Conservation (phyloP, 2,329 filamentous ascomycete genomes). For the Pyrenochaeta sp. region DNA sequence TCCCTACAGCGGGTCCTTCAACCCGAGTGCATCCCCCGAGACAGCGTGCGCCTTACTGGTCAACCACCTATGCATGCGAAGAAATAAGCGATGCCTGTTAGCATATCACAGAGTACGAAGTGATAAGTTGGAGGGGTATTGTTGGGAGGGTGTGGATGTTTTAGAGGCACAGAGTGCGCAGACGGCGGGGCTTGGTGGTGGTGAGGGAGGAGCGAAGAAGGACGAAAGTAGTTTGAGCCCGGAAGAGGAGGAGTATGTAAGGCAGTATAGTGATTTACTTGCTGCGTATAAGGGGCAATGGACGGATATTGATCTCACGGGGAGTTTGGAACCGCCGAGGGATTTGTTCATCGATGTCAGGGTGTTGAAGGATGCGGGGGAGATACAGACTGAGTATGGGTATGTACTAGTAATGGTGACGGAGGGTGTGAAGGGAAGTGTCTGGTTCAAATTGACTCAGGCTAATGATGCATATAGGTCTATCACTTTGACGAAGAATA, state of each 20-base stretch:
- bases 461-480: conserved; percentile 63
- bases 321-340: conserved; percentile 89
- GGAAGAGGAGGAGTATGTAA: conserved; percentile 95
- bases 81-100: conserved; percentile 94
- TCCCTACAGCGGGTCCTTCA: conserved; percentile 84
- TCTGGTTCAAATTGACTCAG: neutral
- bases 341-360: conserved; percentile 97
- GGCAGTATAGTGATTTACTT: conserved; percentile 88
- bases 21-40: conserved; percentile 82
- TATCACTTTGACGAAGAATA: conserved; percentile 97
- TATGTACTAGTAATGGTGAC: conserved; percentile 58
- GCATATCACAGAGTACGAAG: conserved; percentile 92
- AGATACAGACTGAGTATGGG: conserved; percentile 99
- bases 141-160: conserved; percentile 89
- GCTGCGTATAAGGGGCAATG: conserved; percentile 98
- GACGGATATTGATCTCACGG: conserved; percentile 97
- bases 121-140: conserved; percentile 91
- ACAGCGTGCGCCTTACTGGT: conserved; percentile 89
- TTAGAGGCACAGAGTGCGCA: conserved; percentile 66
- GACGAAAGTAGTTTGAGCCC: conserved; percentile 83
- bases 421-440: neutral
- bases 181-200: conserved; percentile 49
- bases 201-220: conserved; percentile 56
- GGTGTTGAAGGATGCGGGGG: conserved; percentile 94
- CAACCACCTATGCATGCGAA: conserved; percentile 91